These are phyloP conservation scores for Corniculantispora saksenae DNA, from an alignment of 2,329 filamentous ascomycete species.

Conservation along the genomic window DNA sequence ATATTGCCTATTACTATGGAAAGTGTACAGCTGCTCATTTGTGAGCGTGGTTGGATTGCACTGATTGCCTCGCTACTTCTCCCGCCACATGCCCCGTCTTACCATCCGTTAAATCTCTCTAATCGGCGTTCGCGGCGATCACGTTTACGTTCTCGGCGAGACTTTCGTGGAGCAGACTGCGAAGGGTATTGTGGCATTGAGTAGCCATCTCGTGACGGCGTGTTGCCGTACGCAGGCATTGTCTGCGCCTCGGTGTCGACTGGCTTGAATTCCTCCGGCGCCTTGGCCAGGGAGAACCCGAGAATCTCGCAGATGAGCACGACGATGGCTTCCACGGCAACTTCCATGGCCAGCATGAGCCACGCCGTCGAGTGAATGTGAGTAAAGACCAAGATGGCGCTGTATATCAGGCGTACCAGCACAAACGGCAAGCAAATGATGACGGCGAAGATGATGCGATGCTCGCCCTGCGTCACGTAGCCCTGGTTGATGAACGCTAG, in stretches of 20 bases:
- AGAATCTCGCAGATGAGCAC: conserved; percentile 32
- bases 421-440: conserved; percentile 36
- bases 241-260: not conserved
- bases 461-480: conserved; percentile 50
- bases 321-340: conserved; percentile 37
- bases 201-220: not conserved
- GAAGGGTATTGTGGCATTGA: not conserved
- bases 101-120: too few relatives aligned
- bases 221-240: not conserved
- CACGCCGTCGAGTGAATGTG: conserved; percentile 30
- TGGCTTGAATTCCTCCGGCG: conserved; percentile 1
- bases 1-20: conserved; percentile 5
- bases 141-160: not conserved
- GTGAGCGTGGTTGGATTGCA: too few relatives aligned
- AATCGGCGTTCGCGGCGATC: not conserved
- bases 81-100: too few relatives aligned
- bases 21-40: not conserved
- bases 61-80: too few relatives aligned
- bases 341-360: conserved; percentile 34
- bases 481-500: conserved; percentile 42
- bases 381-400: conserved; percentile 32
- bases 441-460: conserved; percentile 51
- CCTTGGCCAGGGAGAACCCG: conserved; percentile 33
- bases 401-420: conserved; percentile 34
- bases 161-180: not conserved